Evolutionary conservation across 768 basidiomycete genomes (phyloP), one percentile per base, ranked within the genome.

Genomic region (Hypholoma fasciculare): DNA sequence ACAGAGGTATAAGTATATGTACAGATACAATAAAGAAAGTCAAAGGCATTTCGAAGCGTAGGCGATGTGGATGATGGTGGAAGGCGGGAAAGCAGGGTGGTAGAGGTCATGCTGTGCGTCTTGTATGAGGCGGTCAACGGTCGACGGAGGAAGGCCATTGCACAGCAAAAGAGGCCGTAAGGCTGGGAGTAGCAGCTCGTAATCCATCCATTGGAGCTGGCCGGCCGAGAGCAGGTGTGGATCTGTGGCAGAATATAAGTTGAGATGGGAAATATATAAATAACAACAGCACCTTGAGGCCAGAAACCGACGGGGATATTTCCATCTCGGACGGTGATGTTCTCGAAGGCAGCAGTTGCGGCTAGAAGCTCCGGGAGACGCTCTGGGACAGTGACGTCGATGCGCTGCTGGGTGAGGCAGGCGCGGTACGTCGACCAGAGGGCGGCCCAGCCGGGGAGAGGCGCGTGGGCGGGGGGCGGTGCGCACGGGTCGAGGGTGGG

Each of bases 201-300:
- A 84, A 60, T 84, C 82, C 84, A 89, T 83, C 88, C 88, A 89
- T 40, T 87, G 85, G 19, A 89, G 71, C 63, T 89, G 86, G 7
- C 86, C 88, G 49, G 87, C 80, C 20, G 85, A 87, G 37, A 89
- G 77, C 37, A 81, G 75, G 52, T 80, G 72, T 7, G 78, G 76
- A 69, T 89, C 88, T 89, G 49, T 17, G 58, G 36, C 51, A 54
- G 23, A 11, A 30, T 17, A 56, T 49, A 46, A 44, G 26, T 42
- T 26, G 27, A 26, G 42, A n/a, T 19, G 27, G 26, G 26, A 30
- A 46, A 11, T 36, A 16, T 47, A 54, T 46, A 46, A 58, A 43
- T 60, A 54, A 54, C 43, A 49, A 49, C 58, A 71, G 56, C 58
- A 84, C 87, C 86, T 75, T 75, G 76, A 27, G 85, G 86, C 85